Percentiles rank a stretch among this genome's conserved stretches.
Evolutionary conservation across 306 rosid species (phyloP).

Genomic region (Phaseolus lunatus): DNA sequence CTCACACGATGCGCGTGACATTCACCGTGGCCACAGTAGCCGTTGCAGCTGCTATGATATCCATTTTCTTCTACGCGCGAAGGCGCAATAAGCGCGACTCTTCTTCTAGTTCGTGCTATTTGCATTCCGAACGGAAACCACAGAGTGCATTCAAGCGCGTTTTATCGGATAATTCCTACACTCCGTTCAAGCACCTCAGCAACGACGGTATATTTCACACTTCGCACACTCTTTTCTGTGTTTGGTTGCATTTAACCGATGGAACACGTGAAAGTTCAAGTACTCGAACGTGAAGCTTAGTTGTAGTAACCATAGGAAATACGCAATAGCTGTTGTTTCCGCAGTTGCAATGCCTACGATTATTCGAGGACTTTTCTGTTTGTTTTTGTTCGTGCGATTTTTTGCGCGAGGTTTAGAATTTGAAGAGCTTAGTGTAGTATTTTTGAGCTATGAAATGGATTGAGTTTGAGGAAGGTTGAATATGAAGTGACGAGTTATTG

Average conservation of each 20-base stretch:
- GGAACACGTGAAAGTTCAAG: constrained; percentile 2
- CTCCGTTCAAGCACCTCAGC: constrained; percentile 73
- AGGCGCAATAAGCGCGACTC: constrained; percentile 48
- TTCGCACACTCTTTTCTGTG: neutral
- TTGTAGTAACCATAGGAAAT: neutral
- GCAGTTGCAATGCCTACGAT: neutral
- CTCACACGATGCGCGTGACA: constrained; percentile 52
- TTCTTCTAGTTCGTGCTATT: constrained; percentile 60
- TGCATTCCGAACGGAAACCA: constrained; percentile 71
- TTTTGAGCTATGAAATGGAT: neutral
- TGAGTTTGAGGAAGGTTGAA: constrained; percentile 6
- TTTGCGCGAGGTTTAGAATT: constrained; percentile 3
- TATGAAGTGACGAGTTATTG: neutral
- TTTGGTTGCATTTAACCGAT: neutral
- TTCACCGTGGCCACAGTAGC: constrained; percentile 60
- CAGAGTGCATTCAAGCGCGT: constrained; percentile 77
- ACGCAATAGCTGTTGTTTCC: constrained; percentile 16
- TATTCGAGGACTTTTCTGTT: neutral
- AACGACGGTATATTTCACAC: constrained; percentile 34
- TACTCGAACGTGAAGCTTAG: constrained; percentile 19
- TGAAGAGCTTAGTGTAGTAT: constrained; percentile 29
- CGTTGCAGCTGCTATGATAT: constrained; percentile 43
- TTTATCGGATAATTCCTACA: constrained; percentile 75
- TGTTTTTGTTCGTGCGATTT: neutral
- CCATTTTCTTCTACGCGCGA: constrained; percentile 57